phyloP scores from a whole-genome alignment of 139 green algal species.

The Yamagishiella unicocca region DNA sequence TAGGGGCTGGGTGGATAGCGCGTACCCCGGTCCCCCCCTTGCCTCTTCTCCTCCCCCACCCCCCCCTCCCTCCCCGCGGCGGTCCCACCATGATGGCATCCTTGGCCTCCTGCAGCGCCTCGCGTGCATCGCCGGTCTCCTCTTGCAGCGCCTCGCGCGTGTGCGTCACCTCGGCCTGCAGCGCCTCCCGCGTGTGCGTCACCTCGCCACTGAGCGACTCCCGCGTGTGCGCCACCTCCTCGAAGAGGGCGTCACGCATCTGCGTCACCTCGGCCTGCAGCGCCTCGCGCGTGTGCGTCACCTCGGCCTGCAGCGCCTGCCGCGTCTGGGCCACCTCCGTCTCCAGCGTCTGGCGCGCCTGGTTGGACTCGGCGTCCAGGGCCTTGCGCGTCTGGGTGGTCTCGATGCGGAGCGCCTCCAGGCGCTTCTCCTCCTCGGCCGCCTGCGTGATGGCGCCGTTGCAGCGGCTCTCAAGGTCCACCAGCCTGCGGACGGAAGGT shows the following conservation, averaged over 20 bases:
- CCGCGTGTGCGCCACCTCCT: background rate
- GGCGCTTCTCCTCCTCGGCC: constrained; percentile 46
- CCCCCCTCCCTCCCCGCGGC: background rate
- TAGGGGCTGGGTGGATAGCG: no score
- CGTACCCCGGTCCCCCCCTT: no score
- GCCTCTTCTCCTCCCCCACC: no score
- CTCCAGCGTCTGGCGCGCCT: background rate
- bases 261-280: background rate
- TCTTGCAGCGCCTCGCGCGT: constrained; percentile 9
- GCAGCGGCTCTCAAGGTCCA: constrained; percentile 61
- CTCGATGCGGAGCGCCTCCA: constrained; percentile 8
- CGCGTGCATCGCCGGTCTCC: background rate
- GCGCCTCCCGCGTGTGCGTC: background rate
- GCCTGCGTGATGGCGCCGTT: constrained; percentile 42
- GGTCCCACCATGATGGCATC: constrained; percentile 10
- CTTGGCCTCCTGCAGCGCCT: background rate
- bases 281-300: background rate
- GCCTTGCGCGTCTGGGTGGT: background rate
- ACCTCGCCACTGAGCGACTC: background rate
- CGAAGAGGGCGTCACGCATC: background rate
- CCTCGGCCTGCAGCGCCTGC: constrained; percentile 2
- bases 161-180: background rate
- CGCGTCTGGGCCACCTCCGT: constrained; percentile 6
- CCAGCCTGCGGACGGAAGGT: constrained; percentile 36
- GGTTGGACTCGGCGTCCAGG: background rate